These are phyloP conservation scores for Backusella psychrophila DNA, from an alignment of 192 early-diverging fungal species.

Conservation along the genomic window DNA sequence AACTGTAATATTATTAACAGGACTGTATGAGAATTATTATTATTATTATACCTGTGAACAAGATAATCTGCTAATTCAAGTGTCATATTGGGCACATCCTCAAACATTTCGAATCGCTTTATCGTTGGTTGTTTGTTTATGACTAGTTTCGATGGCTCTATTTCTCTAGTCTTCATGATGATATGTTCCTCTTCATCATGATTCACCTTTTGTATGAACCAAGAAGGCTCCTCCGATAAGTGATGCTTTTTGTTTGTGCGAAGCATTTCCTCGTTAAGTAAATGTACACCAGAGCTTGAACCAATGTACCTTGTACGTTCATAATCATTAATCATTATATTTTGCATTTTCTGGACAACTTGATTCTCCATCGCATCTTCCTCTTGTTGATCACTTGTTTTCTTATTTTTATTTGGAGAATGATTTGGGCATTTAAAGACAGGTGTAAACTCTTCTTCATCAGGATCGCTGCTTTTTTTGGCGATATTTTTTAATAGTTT, in stretches of 20 bases:
- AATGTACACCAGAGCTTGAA: conserved; percentile 69
- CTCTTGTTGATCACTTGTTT: not conserved
- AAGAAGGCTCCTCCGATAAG: conserved; percentile 35
- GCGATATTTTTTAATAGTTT: conserved; percentile 58
- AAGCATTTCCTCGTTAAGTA: conserved; percentile 51
- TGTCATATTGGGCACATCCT: conserved; percentile 10
- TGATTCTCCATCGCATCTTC: conserved; percentile 4
- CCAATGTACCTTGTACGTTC: conserved; percentile 68
- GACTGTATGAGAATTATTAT: not conserved
- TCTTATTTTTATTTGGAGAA: not conserved
- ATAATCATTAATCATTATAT: conserved; percentile 59
- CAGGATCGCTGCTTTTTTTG: conserved; percentile 8
- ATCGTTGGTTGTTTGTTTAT: not conserved
- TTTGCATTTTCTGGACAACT: conserved; percentile 48
- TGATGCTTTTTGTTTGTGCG: conserved; percentile 32
- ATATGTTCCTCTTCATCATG: conserved; percentile 30
- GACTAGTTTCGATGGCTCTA: not conserved
- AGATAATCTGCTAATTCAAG: conserved; percentile 17
- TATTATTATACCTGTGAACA: conserved; percentile 12
- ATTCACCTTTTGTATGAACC: conserved; percentile 44
- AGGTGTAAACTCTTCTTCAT: not conserved
- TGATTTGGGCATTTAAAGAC: not conserved
- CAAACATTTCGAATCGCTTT: not conserved
- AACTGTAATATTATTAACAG: not conserved
- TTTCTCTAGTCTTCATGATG: conserved; percentile 19